A percentile compares a stretch with the other conserved stretches of the same genome.
phyloP scores from a whole-genome alignment of 2,329 filamentous ascomycete species.

The Knufia fluminis region DNA sequence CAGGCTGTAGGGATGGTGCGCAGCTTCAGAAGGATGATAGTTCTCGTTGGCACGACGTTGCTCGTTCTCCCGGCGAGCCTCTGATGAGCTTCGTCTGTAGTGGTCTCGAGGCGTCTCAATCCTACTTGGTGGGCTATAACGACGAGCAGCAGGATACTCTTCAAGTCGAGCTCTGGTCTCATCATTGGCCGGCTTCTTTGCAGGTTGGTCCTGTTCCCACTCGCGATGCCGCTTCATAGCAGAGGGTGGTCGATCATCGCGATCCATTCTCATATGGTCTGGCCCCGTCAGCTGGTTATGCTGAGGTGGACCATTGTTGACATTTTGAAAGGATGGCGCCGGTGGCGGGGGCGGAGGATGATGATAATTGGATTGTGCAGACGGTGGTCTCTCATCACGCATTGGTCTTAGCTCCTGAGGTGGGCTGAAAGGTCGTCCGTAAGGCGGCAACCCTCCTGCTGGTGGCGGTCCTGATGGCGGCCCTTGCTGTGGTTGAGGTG shows the following conservation, averaged over 20 bases:
- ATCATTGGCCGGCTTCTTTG: constrained; percentile 81
- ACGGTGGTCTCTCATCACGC: constrained; percentile 77
- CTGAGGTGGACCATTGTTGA: constrained; percentile 61
- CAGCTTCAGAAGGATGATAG: constrained; percentile 87
- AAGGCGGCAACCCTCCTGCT: constrained; percentile 57
- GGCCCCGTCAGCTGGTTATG: constrained; percentile 47
- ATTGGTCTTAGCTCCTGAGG: constrained; percentile 75
- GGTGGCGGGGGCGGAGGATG: constrained; percentile 86
- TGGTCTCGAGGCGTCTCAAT: constrained; percentile 60
- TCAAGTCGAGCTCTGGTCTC: constrained; percentile 80
- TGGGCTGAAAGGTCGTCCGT: constrained; percentile 65
- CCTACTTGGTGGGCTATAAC: constrained; percentile 49
- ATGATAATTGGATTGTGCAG: constrained; percentile 77
- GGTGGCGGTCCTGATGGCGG: constrained; percentile 41
- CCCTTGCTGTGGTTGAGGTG: constrained; percentile 45
- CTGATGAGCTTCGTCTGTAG: constrained; percentile 65
- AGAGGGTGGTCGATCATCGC: constrained; percentile 68
- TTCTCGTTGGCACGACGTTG: constrained; percentile 60
- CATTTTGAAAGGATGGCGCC: constrained; percentile 68
- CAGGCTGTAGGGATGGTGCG: constrained; percentile 66
- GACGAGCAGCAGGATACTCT: constrained; percentile 69
- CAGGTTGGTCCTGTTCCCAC: constrained; percentile 70
- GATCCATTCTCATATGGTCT: constrained; percentile 57
- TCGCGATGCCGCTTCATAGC: constrained; percentile 78
- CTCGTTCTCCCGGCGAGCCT: constrained; percentile 52